Evolutionary conservation across 2,329 filamentous ascomycete genomes (phyloP).

Genomic region (Sporothrix schenckii): DNA sequence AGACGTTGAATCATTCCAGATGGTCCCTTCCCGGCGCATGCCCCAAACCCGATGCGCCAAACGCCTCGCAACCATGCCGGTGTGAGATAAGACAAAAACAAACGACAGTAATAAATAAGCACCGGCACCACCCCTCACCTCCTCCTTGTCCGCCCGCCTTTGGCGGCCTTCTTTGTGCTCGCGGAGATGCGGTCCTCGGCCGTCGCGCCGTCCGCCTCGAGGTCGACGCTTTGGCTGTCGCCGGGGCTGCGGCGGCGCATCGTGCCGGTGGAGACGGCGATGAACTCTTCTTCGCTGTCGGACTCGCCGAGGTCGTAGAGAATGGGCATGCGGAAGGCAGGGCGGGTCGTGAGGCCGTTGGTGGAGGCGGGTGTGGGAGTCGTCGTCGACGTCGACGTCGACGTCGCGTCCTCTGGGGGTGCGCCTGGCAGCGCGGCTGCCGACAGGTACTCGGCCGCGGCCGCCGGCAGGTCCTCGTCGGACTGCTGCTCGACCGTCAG

Average conservation of each 20-base stretch:
- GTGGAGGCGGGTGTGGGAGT: neutral
- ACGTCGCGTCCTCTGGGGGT: neutral
- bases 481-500: constrained; percentile 72
- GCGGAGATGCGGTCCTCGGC: constrained; percentile 42
- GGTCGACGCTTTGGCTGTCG: constrained; percentile 59
- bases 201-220: constrained; percentile 58
- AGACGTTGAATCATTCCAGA: neutral
- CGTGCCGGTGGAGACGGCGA: constrained; percentile 71
- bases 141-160: constrained; percentile 48
- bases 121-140: neutral
- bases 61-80: constrained; percentile 17
- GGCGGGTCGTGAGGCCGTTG: constrained; percentile 11
- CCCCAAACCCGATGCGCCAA: constrained; percentile 17
- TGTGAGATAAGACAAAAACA: neutral
- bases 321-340: constrained; percentile 82
- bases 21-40: constrained; percentile 4
- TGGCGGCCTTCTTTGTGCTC: constrained; percentile 47
- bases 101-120: neutral
- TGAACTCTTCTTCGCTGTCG: constrained; percentile 89
- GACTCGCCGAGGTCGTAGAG: constrained; percentile 90
- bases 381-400: neutral
- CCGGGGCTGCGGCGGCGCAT: constrained; percentile 85
- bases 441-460: constrained; percentile 41
- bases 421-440: neutral
- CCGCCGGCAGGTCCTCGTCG: constrained; percentile 56